Evolutionary conservation across 2,329 filamentous ascomycete species (phyloP).

Genomic region (Davidsoniella virescens): DNA sequence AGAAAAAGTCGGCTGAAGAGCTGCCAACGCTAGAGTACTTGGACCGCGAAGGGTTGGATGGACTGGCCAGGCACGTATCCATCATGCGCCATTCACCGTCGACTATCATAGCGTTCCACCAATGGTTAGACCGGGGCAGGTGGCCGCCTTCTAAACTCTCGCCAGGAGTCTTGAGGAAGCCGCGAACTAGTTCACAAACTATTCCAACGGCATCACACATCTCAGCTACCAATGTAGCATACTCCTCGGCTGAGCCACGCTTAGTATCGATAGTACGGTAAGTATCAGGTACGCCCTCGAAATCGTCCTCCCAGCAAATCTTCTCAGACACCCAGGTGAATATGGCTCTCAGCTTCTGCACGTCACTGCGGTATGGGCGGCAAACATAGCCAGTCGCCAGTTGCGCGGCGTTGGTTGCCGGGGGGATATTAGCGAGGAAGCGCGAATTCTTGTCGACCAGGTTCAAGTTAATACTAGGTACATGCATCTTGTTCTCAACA

Average conservation of each 20-base stretch:
- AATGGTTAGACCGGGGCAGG: constrained; percentile 82
- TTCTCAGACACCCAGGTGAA: constrained; percentile 97
- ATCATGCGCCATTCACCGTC: constrained; percentile 95
- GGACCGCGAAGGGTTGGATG: constrained; percentile 67
- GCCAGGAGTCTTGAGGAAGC: constrained; percentile 81
- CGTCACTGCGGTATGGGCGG: constrained; percentile 82
- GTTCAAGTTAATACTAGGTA: constrained; percentile 59
- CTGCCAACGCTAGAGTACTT: constrained; percentile 59
- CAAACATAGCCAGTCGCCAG: constrained; percentile 87
- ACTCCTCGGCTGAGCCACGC: constrained; percentile 75
- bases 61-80: constrained; percentile 81
- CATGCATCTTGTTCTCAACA: constrained; percentile 69
- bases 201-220: constrained; percentile 89
- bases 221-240: constrained; percentile 72
- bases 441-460: constrained; percentile 93
- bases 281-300: constrained; percentile 70
- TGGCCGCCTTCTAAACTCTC: constrained; percentile 67
- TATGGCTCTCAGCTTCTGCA: constrained; percentile 81
- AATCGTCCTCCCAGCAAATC: constrained; percentile 88
- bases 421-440: constrained; percentile 70
- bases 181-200: constrained; percentile 70
- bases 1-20: constrained; percentile 68
- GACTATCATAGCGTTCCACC: constrained; percentile 89
- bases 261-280: constrained; percentile 70
- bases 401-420: constrained; percentile 63